Evolutionary conservation across 2,329 filamentous ascomycete species (phyloP).

Genomic region (Stenocarpella maydis): DNA sequence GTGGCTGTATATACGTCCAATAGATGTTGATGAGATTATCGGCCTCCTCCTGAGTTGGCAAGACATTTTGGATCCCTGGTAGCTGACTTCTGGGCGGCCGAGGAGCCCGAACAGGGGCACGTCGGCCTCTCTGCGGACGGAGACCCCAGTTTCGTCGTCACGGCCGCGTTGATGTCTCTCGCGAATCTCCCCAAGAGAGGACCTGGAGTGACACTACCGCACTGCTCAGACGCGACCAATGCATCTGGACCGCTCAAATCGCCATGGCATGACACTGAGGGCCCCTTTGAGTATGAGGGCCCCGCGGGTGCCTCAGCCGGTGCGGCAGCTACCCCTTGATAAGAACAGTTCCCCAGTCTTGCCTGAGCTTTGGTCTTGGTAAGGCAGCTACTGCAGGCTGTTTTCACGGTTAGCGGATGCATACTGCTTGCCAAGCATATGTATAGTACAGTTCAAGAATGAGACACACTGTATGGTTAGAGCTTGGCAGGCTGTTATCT

Average conservation of each 20-base stretch:
- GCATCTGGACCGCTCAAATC: background rate
- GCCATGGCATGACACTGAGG: background rate
- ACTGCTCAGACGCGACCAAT: constrained; percentile 36
- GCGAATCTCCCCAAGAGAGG: background rate
- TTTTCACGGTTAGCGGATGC: constrained; percentile 37
- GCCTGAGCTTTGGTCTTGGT: background rate
- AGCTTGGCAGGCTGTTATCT: too few relatives aligned
- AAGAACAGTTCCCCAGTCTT: background rate
- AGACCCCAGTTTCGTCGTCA: background rate
- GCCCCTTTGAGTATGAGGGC: background rate
- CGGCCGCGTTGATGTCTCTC: background rate
- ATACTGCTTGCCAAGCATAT: too few relatives aligned
- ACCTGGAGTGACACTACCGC: background rate
- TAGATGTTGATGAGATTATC: constrained; percentile 55
- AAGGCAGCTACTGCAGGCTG: constrained; percentile 2
- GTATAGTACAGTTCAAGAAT: too few relatives aligned
- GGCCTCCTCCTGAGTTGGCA: constrained; percentile 54
- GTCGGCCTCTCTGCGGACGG: background rate
- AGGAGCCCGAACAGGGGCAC: background rate
- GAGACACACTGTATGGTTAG: too few relatives aligned
- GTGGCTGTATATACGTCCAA: constrained; percentile 55
- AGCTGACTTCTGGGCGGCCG: background rate
- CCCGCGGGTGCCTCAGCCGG: background rate
- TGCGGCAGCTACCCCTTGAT: background rate
- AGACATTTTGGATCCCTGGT: constrained; percentile 45